Conservation (phyloP, 305 asterid species). For the Caryopteris hybrid region DNA sequence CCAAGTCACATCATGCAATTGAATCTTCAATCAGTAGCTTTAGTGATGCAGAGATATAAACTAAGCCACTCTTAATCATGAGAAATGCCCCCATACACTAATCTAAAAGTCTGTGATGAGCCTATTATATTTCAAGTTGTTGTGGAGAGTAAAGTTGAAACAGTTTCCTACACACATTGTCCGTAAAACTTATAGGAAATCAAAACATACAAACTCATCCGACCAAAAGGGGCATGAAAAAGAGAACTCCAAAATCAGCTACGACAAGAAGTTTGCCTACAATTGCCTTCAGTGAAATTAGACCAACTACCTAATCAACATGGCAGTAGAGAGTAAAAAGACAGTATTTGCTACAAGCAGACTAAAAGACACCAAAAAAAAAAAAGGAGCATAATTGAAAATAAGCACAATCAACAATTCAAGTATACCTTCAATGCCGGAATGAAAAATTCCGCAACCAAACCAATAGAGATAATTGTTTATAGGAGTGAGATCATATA, state of each 20-base stretch:
- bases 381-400: not conserved
- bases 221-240: not conserved
- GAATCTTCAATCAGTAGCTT: not conserved
- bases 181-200: too few species aligned
- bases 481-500: constrained; percentile 73
- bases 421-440: constrained; percentile 82
- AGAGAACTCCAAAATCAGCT: not conserved
- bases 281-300: not conserved
- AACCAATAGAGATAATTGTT: constrained; percentile 79
- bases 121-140: not conserved
- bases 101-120: not conserved
- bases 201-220: not conserved
- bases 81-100: not conserved
- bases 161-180: not conserved
- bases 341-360: not conserved
- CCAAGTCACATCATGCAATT: constrained; percentile 5
- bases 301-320: not conserved
- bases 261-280: not conserved
- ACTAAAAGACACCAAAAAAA: not conserved
- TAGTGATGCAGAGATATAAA: not conserved
- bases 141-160: not conserved
- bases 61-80: not conserved
- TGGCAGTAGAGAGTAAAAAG: not conserved
- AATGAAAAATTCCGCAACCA: constrained; percentile 79
- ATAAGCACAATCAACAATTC: not conserved